Percentiles rank a stretch among this genome's conserved stretches.
These are phyloP conservation scores for Aspergillus hancockii DNA, from an alignment of 495 filamentous ascomycete species.

Conservation along the genomic window DNA sequence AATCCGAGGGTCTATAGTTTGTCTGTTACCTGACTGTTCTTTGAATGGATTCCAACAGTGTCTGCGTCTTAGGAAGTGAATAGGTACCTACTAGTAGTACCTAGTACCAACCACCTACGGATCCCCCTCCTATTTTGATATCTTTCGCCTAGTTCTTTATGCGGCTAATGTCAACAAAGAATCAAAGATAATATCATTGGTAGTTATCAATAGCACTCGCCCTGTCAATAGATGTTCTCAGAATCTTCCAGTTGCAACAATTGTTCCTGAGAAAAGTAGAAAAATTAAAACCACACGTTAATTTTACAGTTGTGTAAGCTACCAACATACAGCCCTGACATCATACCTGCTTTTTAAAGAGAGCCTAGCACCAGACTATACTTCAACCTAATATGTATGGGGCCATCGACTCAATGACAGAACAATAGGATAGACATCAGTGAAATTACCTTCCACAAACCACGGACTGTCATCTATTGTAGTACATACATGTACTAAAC, in stretches of 20 bases:
- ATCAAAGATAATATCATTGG: slow-evolving; percentile 1
- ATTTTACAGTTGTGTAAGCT: not conserved
- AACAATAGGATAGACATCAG: not conserved
- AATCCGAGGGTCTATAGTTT: not conserved
- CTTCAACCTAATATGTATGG: not conserved
- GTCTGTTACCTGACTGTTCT: slow-evolving; percentile 2
- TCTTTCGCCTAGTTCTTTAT: not conserved
- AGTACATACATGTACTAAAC: too few species aligned
- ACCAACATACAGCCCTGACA: not conserved
- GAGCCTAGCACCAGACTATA: not conserved
- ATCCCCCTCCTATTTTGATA: too few species aligned
- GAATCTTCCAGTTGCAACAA: not conserved
- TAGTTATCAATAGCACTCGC: not conserved
- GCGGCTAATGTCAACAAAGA: not conserved
- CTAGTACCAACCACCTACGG: too few species aligned
- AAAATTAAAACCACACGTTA: too few species aligned
- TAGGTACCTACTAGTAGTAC: too few species aligned
- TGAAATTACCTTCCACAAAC: too few species aligned
- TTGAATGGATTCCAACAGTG: not conserved
- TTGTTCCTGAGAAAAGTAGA: too few species aligned
- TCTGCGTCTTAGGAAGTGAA: too few species aligned
- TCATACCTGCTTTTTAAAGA: not conserved
- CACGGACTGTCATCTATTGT: too few species aligned
- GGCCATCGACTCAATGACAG: not conserved
- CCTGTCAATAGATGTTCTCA: not conserved